phyloP scores from a whole-genome alignment of 371 early-diverging fungal genomes.

The Mortierella sp. region DNA sequence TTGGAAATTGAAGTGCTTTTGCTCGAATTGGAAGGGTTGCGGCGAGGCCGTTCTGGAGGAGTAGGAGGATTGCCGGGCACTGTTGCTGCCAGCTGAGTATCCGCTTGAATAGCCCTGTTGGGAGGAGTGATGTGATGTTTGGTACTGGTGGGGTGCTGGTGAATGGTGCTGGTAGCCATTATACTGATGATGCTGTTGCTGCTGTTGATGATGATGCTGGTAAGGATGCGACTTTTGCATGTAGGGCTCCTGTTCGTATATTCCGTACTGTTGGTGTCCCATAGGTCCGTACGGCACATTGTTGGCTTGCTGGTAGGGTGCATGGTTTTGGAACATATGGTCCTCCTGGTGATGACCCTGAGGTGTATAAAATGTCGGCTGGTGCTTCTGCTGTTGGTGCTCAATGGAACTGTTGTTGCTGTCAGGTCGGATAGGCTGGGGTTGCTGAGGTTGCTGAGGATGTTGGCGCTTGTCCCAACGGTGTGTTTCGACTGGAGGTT shows the following conservation, averaged over 20 bases:
- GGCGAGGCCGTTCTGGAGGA: conserved; percentile 55
- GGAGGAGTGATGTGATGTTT: background rate
- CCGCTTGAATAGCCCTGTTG: background rate
- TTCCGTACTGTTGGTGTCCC: conserved; percentile 18
- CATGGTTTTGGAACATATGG: conserved; percentile 21
- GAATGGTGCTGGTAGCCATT: conserved; percentile 18
- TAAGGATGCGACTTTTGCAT: conserved; percentile 10
- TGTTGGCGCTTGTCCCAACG: conserved; percentile 52
- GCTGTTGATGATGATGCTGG: conserved; percentile 11
- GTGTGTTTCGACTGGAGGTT: conserved; percentile 36
- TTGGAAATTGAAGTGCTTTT: conserved; percentile 56
- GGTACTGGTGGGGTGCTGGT: background rate
- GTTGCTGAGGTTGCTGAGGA: conserved; percentile 28
- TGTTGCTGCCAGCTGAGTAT: background rate
- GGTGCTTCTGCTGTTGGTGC: conserved; percentile 30
- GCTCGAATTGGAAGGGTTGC: conserved; percentile 57
- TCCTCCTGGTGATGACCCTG: conserved; percentile 26
- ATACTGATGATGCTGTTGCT: conserved; percentile 8
- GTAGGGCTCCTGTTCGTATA: conserved; percentile 19
- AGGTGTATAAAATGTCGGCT: conserved; percentile 11
- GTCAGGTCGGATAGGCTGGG: background rate
- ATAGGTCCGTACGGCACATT: conserved; percentile 22
- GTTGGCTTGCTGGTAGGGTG: conserved; percentile 36
- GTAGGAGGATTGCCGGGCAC: background rate
- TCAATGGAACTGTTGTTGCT: conserved; percentile 12